Evolutionary conservation across 2,329 filamentous ascomycete genomes (phyloP), one percentile per base, ranked within the genome.

Genomic region (Nigrospora sphaerica): DNA sequence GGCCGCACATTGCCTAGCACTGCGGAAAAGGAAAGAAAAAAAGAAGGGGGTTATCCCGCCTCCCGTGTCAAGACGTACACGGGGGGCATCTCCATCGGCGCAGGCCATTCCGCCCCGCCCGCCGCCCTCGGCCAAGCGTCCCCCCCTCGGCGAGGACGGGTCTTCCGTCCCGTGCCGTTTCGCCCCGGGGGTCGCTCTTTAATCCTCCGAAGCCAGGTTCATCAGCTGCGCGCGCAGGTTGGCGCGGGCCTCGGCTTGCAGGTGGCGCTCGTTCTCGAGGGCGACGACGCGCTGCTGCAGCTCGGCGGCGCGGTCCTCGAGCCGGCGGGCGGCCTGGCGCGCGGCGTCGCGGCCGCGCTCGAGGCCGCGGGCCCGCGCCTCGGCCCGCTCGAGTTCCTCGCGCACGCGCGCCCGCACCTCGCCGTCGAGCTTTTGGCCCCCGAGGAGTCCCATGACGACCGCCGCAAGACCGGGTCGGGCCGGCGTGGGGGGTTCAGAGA

Each of bases 321-420:
- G 83, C 5, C 73, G 71, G 57, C 79, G 81, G 32, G 88, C 58
- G 4, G 75, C 77, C 10, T 77, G 62, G n/a, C 86, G 68, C 4
- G 78, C 74, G 7, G 84, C 76, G 49, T 92, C 85, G 3, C 86
- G 71, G 1, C 85, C 84, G 50, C 75, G 75, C 35, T 72, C 70
- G 17, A 86, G 71, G 0, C 86, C 86, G 55, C 76, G 78, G 0
- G 74, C 72, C 44, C 72, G 74, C 44, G 81, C 64, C 14, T 78
- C 75, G 52, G 86, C 73, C 39, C 66, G 75, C 33, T 73, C 69
- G 32, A 88, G 67, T 9, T 78, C 54, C 19, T 53, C 49, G 1
- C 62, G 61, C 2, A 85, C 60, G 18, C 58, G 62, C 2, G 53
- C 48, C 5, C 69, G 61, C 1, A 68, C 64, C 0, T 56, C 48